These are phyloP conservation scores for Starmerella tilneyi DNA, from an alignment of 805 yeast species.

Conservation along the genomic window DNA sequence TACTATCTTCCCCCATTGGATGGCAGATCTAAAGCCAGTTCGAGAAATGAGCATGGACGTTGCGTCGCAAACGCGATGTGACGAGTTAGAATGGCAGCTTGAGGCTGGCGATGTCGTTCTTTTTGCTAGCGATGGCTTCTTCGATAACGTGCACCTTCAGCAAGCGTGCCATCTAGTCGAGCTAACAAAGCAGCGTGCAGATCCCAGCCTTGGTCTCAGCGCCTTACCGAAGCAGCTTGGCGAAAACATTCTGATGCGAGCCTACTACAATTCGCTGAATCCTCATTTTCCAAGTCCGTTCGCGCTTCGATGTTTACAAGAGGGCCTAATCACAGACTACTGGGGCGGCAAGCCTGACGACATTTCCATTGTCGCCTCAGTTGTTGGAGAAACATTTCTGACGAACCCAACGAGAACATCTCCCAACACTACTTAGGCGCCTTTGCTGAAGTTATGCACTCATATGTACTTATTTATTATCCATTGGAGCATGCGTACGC, in stretches of 20 bases:
- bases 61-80: constrained; percentile 25
- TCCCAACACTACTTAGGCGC: neutral
- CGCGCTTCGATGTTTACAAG: constrained; percentile 52
- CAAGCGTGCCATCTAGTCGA: constrained; percentile 16
- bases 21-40: constrained; percentile 8
- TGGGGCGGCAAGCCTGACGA: constrained; percentile 92
- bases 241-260: constrained; percentile 50
- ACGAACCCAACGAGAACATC: neutral
- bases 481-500: too few species aligned
- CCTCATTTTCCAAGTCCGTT: constrained; percentile 72
- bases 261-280: constrained; percentile 60
- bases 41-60: constrained; percentile 53
- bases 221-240: constrained; percentile 38
- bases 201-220: neutral
- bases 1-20: constrained; percentile 64
- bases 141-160: constrained; percentile 66
- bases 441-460: neutral
- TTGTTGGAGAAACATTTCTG: constrained; percentile 34
- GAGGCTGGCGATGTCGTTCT: constrained; percentile 63
- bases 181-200: constrained; percentile 7
- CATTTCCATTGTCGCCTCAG: constrained; percentile 69
- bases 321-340: constrained; percentile 31
- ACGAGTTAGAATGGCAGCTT: constrained; percentile 48
- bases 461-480: too few species aligned
- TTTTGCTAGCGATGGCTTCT: constrained; percentile 88